Evolutionary conservation across 2,329 filamentous ascomycete genomes (phyloP), one percentile per base, ranked within the genome.

Genomic region (Oidium heveae): DNA sequence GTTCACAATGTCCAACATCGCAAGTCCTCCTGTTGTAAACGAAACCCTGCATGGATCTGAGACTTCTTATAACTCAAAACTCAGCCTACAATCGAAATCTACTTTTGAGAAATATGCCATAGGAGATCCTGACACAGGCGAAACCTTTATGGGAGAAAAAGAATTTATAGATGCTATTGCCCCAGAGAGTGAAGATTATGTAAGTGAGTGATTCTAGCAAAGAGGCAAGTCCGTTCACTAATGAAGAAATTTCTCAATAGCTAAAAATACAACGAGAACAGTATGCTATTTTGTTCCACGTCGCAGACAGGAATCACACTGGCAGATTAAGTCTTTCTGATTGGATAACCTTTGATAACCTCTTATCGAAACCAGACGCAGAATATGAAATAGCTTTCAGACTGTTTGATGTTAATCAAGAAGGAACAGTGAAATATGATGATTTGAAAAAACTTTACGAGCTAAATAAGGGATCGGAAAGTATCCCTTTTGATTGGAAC

Each of bases 361-460:
- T 98, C 59, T 80, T 98, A 56, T 75, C 76, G 61, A 96, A 95
- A 70, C 84, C 91, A 58, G 91, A 96, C 65, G 91, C 91, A 67
- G 91, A 98, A 71, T 98, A 98, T 70, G 88, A 96, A 69, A 94
- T 98, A 63, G 89, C 91, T 16, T 98, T 96, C 71, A 85, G 91
- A 63, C 76, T 98, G 55, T 98, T 98, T 69, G 89, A 96, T 65
- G 75, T 86, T 62, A 80, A 89, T 53, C 78, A 84, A 58, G 84
- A 79, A 20, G 91, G 91, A 57, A 76, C 76, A 52, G 86, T 98
- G 64, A 89, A 88, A 67, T 94, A 89, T 65, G 84, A 94, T 41
- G 79, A 87, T 63, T 88, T 98, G 70, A 80, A 86, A 65, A 75
- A 79, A 56, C 72, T 89, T 56, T 95, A 93, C 70, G 84, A 89